Evolutionary conservation across 1,284 basidiomycete species (phyloP).

Genomic region (Sanguinoderma infundibulare): DNA sequence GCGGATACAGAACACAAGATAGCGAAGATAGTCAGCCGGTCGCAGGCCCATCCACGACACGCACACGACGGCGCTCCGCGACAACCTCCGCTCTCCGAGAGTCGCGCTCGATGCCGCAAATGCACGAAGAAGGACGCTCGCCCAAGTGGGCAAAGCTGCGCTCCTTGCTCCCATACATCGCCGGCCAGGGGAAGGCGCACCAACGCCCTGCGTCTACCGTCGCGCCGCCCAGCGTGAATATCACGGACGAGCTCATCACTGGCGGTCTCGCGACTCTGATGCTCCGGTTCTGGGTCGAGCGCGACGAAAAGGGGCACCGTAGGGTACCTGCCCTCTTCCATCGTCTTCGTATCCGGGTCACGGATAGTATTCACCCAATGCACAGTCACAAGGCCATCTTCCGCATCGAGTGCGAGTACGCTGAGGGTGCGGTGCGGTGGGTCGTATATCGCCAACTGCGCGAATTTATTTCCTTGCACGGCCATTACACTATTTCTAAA

Average conservation of each 20-base stretch:
- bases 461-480: conserved; percentile 91
- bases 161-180: conserved; percentile 65
- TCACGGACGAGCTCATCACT: conserved; percentile 85
- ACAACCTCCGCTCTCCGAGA: conserved; percentile 29
- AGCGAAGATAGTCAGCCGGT: conserved; percentile 7
- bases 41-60: conserved; percentile 7
- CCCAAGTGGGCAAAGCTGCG: conserved; percentile 66
- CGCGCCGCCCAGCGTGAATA: conserved; percentile 63
- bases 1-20: conserved; percentile 2
- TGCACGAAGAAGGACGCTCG: conserved; percentile 27
- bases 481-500: conserved; percentile 90
- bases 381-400: conserved; percentile 84
- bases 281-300: conserved; percentile 89
- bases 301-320: conserved; percentile 86
- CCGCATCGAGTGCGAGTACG: conserved; percentile 96
- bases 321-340: conserved; percentile 90
- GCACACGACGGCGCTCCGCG: conserved; percentile 1
- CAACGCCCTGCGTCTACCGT: conserved; percentile 48
- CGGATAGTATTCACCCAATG: conserved; percentile 85
- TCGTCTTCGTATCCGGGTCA: conserved; percentile 82
- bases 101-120: conserved; percentile 52
- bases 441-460: conserved; percentile 94
- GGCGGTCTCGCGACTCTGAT: conserved; percentile 85
- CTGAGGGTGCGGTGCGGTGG: conserved; percentile 94
- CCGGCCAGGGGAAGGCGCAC: conserved; percentile 37